phyloP scores from a whole-genome alignment of 148 eudicot species.

The Rhododendron vialii region DNA sequence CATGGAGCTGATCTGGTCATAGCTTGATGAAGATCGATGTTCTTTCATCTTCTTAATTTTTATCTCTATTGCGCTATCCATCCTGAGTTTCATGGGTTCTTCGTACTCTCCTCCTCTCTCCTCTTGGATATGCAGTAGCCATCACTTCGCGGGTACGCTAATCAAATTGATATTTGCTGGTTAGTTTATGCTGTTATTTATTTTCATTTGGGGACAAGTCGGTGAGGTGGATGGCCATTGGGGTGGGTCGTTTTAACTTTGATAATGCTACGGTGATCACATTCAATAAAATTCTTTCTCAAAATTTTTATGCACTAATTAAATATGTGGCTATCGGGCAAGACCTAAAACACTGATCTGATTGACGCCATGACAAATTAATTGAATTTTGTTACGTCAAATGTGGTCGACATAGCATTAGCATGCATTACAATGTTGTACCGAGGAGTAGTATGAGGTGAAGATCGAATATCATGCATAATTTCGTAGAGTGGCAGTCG shows the following conservation, averaged over 20 bases:
- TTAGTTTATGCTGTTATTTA: background rate
- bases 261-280: background rate
- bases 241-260: background rate
- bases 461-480: too few species aligned
- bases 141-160: background rate
- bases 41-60: background rate
- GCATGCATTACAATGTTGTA: too few species aligned
- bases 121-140: background rate
- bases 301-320: too few species aligned
- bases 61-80: constrained; percentile 29
- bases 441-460: too few species aligned
- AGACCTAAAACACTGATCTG: too few species aligned
- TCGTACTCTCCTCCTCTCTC: background rate
- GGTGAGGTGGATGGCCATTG: background rate
- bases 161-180: background rate
- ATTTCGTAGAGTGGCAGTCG: too few species aligned
- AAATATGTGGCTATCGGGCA: too few species aligned
- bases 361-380: too few species aligned
- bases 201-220: background rate
- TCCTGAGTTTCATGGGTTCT: constrained; percentile 42
- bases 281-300: too few species aligned
- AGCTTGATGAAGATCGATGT: background rate
- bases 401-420: too few species aligned
- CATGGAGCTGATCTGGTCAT: constrained; percentile 4
- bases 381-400: too few species aligned